Evolutionary conservation across 228 moss, liverwort and hornwort species (phyloP).

Genomic region (Sphagnum fallax): DNA sequence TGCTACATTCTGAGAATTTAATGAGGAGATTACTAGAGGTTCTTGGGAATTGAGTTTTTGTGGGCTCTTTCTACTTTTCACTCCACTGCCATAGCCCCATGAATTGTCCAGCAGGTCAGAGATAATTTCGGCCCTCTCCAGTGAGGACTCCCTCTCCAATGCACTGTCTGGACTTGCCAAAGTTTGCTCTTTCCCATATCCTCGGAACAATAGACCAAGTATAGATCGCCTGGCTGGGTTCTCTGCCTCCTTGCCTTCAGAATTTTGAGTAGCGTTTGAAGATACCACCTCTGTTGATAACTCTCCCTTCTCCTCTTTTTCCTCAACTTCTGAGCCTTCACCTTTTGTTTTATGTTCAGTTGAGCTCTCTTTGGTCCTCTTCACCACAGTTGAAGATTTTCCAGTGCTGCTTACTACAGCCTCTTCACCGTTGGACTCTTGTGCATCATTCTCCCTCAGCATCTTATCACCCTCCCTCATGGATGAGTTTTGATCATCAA

Average conservation of each 20-base stretch:
- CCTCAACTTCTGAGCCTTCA: neutral
- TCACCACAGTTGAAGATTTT: too few relatives aligned
- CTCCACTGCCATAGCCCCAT: constrained; percentile 24
- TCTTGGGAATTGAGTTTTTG: neutral
- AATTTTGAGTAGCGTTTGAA: constrained; percentile 1
- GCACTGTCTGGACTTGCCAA: constrained; percentile 9
- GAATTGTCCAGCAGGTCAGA: constrained; percentile 26
- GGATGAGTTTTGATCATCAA: neutral
- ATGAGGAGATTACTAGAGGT: too few relatives aligned
- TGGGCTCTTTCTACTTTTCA: neutral
- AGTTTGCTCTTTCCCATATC: constrained; percentile 13
- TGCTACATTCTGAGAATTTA: neutral
- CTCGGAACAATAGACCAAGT: constrained; percentile 23
- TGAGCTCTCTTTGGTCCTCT: neutral
- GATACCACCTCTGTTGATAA: neutral
- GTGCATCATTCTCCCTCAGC: neutral
- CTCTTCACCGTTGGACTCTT: neutral
- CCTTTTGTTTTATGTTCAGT: constrained; percentile 1
- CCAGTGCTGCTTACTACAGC: too few relatives aligned
- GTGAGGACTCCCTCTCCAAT: constrained; percentile 15
- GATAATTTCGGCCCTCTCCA: constrained; percentile 34
- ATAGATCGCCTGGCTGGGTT: constrained; percentile 5
- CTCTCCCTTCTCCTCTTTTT: constrained; percentile 9
- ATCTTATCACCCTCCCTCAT: neutral
- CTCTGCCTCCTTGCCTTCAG: neutral